phyloP scores from a whole-genome alignment of 768 basidiomycete species.

The Nidularia sp. region DNA sequence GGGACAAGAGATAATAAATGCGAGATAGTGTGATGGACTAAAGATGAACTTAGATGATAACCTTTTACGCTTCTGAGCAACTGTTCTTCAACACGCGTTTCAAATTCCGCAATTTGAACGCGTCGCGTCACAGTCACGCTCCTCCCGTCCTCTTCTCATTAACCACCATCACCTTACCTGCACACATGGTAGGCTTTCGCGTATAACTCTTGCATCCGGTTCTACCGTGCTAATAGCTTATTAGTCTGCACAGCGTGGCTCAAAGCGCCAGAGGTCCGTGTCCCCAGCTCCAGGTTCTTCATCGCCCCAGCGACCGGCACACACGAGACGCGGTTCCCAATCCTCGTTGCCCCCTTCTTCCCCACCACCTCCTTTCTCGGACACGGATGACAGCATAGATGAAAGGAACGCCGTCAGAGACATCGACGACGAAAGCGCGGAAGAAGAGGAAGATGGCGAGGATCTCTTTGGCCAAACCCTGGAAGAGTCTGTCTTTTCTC shows the following conservation, averaged over 20 bases:
- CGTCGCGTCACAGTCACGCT: too few relatives aligned
- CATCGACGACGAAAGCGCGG: constrained; percentile 66
- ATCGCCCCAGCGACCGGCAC: constrained; percentile 34
- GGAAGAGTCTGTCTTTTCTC: constrained; percentile 50
- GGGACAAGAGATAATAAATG: too few relatives aligned
- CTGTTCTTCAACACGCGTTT: too few relatives aligned
- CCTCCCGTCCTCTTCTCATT: too few relatives aligned
- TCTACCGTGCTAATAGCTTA: too few relatives aligned
- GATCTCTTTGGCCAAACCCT: constrained; percentile 86
- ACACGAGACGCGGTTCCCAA: constrained; percentile 51
- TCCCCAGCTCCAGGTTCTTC: constrained; percentile 51
- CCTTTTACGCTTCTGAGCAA: too few relatives aligned
- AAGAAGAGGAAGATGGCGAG: constrained; percentile 84
- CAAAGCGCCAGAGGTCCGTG: constrained; percentile 61
- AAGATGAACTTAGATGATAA: too few relatives aligned
- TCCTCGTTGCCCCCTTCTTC: constrained; percentile 87
- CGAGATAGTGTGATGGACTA: too few relatives aligned
- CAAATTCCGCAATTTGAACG: too few relatives aligned
- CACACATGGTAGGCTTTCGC: too few relatives aligned
- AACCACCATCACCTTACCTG: too few relatives aligned
- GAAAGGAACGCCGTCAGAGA: constrained; percentile 66
- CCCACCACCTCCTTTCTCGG: constrained; percentile 78
- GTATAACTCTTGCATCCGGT: too few relatives aligned
- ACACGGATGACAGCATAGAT: constrained; percentile 78
- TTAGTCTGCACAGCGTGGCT: constrained; percentile 15